Evolutionary conservation across 163 green algal genomes (phyloP), one percentile per base, ranked within the genome.

Genomic region (Trebouxiophyceae sp.): DNA sequence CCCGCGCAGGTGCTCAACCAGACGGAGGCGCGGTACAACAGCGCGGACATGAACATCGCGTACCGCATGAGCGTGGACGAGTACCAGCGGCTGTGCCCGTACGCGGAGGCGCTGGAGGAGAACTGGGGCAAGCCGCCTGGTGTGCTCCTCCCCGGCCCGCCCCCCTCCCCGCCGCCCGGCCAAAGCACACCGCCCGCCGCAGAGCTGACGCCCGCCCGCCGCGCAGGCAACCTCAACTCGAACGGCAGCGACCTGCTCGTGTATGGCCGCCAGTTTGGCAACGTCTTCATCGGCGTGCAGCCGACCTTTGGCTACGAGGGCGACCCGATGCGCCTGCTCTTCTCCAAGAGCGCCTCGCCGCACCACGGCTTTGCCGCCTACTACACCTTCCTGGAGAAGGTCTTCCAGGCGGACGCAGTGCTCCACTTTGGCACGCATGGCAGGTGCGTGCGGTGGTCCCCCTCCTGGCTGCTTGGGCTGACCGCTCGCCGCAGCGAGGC

Each of bases 241-340:
- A 96, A 98, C 77, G 93, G 93, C 39, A 80, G 91, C 75, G 89
- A 98, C 63, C 77, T 98, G 74, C 86, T 98, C 46, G 69, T 99
- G 1, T 99, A 92, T 71, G 93, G 93, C 68, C 88, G 90, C 71
- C 77, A 96, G 84, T 99, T 93, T 75, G 93, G 93, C 72, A 99
- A 99, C 79, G 84, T 99, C 2, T 99, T 99, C 85, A 99, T 99
- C 69, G 93, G 93, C 61, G 93, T 99, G 68, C 93, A 99, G 87
- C 93, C 93, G 62, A 99, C 93, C 39, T 99, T 99, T 66, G 93
- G 93, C 22, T 98, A 97, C 68, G 93, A 99, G 82, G 93, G 93
- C 45, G 93, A 99, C 75, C 93, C 93, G 4, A 99, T 99, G 93
- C 82, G 93, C 56, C 88, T 99, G 69, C 93, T 99, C 24, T 99